Evolutionary conservation across 2,329 filamentous ascomycete genomes (phyloP), one percentile per base, ranked within the genome.

Genomic region (Aspergillus japonicus): DNA sequence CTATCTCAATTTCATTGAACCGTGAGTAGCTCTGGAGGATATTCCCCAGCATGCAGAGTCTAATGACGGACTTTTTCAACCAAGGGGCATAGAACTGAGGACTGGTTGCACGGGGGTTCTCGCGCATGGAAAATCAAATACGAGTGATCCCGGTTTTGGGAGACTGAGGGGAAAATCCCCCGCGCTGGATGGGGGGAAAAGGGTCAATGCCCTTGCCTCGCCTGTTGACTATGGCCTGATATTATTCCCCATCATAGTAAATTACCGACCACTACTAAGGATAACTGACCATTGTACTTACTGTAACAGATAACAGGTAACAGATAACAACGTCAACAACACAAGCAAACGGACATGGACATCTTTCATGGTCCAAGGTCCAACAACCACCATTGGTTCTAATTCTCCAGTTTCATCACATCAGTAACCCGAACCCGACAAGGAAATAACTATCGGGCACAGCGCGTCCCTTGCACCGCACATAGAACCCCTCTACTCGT

Each of bases 141-240:
- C 39, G 52, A 55, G 47, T 47, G 33, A 47, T 54, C 44, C 53
- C 26, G 53, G 53, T 48, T 47, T 55, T 26, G 26, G 16, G 16
- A 16, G n/a, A 21, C 26, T 19, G n/a, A 29, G 26, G 31, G n/a
- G 42, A 29, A 29, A 29, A 47, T 31, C 42, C 35, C 42, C 53
- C 47, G 24, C 44, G 24, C 24, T 5, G 42, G 33, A 35, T 14
- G 33, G 33, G 33, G 3, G 33, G 14, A 10, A 35, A 35, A 35
- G 29, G 35, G 33, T 53, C 51, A 53, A 24, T 55, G 53, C 42
- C 53, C 53, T 35, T 55, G 53, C 53, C 42, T 55, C 42, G 53
- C 42, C 48, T 55, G 26, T 48, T 44, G 5, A 44, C 12, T 44
- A 44, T 53, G 51, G 16, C 24, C 42, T 26, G 50, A 53, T 24